These are phyloP conservation scores for Yamadazyma triangularis DNA, from an alignment of 1,139 yeast species.

Conservation along the genomic window DNA sequence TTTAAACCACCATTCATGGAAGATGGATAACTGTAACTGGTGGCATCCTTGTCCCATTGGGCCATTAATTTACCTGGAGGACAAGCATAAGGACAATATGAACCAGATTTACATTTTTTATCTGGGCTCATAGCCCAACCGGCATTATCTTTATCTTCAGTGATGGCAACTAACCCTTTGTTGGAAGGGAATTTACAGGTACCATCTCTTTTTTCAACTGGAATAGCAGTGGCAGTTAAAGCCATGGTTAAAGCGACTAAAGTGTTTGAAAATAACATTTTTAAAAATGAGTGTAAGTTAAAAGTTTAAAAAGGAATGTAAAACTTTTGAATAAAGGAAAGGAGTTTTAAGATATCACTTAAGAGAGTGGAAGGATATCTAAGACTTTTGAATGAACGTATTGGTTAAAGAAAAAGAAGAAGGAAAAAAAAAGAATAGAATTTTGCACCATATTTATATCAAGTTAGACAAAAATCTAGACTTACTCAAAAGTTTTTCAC, in stretches of 20 bases:
- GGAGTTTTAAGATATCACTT: too few relatives aligned
- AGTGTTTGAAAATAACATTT: conserved; percentile 16
- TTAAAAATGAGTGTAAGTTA: conserved; percentile 1
- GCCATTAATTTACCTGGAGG: conserved; percentile 79
- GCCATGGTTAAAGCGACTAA: conserved; percentile 14
- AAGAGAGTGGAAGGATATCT: too few relatives aligned
- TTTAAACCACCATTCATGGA: conserved; percentile 79
- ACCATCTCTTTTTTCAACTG: conserved; percentile 24
- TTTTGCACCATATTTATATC: too few relatives aligned
- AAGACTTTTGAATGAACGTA: too few relatives aligned
- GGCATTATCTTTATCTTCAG: conserved; percentile 52
- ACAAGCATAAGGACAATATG: conserved; percentile 86
- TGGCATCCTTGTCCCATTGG: conserved; percentile 67
- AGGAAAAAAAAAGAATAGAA: too few relatives aligned
- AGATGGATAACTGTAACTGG: conserved; percentile 58
- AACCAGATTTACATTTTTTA: conserved; percentile 66
- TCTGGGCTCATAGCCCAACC: conserved; percentile 91
- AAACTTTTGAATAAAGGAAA: not conserved
- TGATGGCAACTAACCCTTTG: conserved; percentile 64
- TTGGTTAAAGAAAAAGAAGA: too few relatives aligned
- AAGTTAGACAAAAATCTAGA: too few relatives aligned
- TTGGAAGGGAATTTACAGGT: conserved; percentile 67
- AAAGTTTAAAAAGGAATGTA: conserved; percentile 7
- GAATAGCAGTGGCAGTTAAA: conserved; percentile 22
- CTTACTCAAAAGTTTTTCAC: too few relatives aligned